Base-by-base conservation (phyloP, 352 stramenopile species). In the Globisporangium splendens region DNA sequence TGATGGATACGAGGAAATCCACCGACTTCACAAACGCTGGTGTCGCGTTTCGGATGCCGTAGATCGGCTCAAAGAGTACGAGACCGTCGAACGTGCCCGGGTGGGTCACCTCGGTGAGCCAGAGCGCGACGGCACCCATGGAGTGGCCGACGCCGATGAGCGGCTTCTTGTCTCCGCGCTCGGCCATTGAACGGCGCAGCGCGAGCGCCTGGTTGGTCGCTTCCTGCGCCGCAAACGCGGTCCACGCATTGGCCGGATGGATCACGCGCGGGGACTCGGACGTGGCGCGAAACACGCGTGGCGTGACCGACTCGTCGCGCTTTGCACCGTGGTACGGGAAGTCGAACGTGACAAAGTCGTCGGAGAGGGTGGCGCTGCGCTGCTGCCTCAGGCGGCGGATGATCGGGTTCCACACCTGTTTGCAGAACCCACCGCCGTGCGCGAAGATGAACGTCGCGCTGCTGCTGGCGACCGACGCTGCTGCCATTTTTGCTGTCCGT, bases 101-200 rank as follows among this genome's bases (percentile, higher is more conserved):
- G 31, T 66, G 46, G 13, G 53, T 38, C 12, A 79, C 59, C 49
- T 79, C 72, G 4, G 56, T 24, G 46, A 73, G 73, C 72, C 69
- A 79, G 4, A 82, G 28, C 18, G 70, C 69, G 10, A 63, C 53
- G 3, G 64, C 70, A 3, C 72, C 72, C 72, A 81, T 81, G 8
- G 72, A 81, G 43, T 81, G 68, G 8, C 72, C 69, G 54, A 88
- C 72, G 0, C 78, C 78, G 44, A 86, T 73, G 17, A 88, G 50
- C 41, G 74, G 63, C 14, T 48, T 33, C 18, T 59, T 31, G 5
- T 64, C 51, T 18, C 63, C 17, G 3, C 54, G 12, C 1, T 65
- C 58, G 22, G 28, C 28, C 3, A 11, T 35, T 4, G 28, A 4
- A 10, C 28, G 28, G 28, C 28, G 28, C 28, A 61, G 56, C 18